phyloP scores from a whole-genome alignment of 305 asterid species.

The Rubia balearica region DNA sequence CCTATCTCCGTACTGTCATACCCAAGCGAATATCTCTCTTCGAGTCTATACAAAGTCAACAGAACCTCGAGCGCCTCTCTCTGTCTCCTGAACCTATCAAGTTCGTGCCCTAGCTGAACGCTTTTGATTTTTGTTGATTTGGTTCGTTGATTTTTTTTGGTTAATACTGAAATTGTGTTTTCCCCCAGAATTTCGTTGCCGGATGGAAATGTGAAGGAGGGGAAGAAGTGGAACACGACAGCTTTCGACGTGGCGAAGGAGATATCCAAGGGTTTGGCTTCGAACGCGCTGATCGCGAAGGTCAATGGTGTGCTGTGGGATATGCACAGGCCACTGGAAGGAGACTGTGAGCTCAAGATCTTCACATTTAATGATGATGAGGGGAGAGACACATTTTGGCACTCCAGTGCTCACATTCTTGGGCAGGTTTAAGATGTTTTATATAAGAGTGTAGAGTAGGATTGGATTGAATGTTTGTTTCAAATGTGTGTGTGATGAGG shows the following conservation, averaged over 20 bases:
- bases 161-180: neutral
- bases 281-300: neutral
- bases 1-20: slow-evolving; percentile 51
- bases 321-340: slow-evolving; percentile 2
- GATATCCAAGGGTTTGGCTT: slow-evolving; percentile 9
- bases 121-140: neutral
- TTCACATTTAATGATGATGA: slow-evolving; percentile 69
- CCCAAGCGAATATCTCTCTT: slow-evolving; percentile 63
- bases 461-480: too few species aligned
- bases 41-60: slow-evolving; percentile 47
- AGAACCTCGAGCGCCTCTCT: slow-evolving; percentile 32
- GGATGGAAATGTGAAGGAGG: slow-evolving; percentile 74
- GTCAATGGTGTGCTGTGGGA: slow-evolving; percentile 8
- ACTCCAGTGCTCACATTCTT: slow-evolving; percentile 93
- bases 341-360: slow-evolving; percentile 44
- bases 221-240: slow-evolving; percentile 16
- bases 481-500: too few species aligned
- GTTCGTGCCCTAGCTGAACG: neutral
- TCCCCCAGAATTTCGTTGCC: slow-evolving; percentile 37
- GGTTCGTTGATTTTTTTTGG: neutral
- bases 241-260: neutral
- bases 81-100: neutral
- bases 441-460: too few species aligned
- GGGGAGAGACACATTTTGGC: slow-evolving; percentile 57
- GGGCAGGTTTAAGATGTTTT: slow-evolving; percentile 27